Evolutionary conservation across 768 basidiomycete genomes (phyloP).

Genomic region (Coprinopsis strossmayeri): DNA sequence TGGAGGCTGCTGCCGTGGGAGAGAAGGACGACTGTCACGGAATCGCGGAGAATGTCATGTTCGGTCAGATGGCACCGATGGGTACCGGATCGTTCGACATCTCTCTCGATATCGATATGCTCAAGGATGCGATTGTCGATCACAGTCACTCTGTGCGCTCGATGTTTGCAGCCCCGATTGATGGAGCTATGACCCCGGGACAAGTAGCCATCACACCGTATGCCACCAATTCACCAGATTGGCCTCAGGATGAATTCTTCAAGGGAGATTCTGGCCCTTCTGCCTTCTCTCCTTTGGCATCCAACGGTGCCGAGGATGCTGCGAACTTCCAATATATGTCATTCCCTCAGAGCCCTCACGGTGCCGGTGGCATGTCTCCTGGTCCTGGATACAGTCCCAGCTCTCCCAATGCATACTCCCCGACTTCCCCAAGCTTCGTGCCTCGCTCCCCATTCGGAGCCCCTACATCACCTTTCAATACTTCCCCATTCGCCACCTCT

Average conservation of each 20-base stretch:
- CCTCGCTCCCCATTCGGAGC: slow-evolving; percentile 79
- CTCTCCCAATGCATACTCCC: slow-evolving; percentile 84
- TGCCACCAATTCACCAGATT: slow-evolving; percentile 83
- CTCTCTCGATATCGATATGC: slow-evolving; percentile 93
- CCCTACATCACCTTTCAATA: slow-evolving; percentile 76
- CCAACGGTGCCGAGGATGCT: slow-evolving; percentile 78
- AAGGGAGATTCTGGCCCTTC: slow-evolving; percentile 81
- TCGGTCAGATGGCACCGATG: slow-evolving; percentile 99
- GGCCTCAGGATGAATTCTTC: slow-evolving; percentile 62
- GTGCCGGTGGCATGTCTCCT: slow-evolving; percentile 85
- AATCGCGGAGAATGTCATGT: slow-evolving; percentile 98
- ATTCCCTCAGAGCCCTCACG: slow-evolving; percentile 82
- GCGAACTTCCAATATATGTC: slow-evolving; percentile 66
- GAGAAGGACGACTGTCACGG: slow-evolving; percentile 98
- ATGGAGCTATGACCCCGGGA: slow-evolving; percentile 87
- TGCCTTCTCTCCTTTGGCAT: slow-evolving; percentile 92
- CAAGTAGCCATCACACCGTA: slow-evolving; percentile 96
- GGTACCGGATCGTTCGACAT: slow-evolving; percentile 97
- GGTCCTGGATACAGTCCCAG: slow-evolving; percentile 86
- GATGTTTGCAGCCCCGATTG: slow-evolving; percentile 70
- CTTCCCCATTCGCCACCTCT: slow-evolving; percentile 66
- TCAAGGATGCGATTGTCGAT: slow-evolving; percentile 97
- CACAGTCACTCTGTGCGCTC: slow-evolving; percentile 85
- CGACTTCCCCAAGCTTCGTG: slow-evolving; percentile 81
- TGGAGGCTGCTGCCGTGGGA: slow-evolving; percentile 97